Base-by-base conservation (phyloP, 2,329 filamentous ascomycete genomes). In the Diaporthe aspalathi region DNA sequence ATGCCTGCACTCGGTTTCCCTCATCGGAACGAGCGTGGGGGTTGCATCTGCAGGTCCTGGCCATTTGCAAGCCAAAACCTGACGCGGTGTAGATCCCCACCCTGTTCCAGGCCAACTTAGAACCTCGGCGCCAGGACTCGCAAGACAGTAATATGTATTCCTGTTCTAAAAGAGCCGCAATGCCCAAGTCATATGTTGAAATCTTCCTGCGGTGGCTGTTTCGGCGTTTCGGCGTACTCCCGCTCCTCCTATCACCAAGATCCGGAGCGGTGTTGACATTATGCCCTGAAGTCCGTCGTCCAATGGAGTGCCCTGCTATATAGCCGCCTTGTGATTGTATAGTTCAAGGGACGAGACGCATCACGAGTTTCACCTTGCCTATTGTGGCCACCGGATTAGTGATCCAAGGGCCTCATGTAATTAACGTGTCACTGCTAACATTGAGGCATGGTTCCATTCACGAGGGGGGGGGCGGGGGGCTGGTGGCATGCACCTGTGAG, bases 11-110 rank as follows among this genome's bases (percentile, higher is more conserved):
- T 38, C 60, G 60, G 29, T 35, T 50, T 38, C 14, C 60, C 60
- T 65, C 60, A 50, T 65, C 60, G 43, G 60, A 35, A 20, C 60
- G 45, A 35, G 60, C 60, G 60, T 65, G 60, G 60, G 60, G 60
- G 60, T 65, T 43, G 35, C 60, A 7, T 50, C 60, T 43, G 54
- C 35, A 60, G 35, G 54, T 43, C 54, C 35, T 54, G 40, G 17
- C 24, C 24, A 63, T 63, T 63, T 32, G 40, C 40, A 63, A 32
- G 43, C 43, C 57, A 17, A 27, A 38, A 63, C 60, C 27, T 38
- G 60, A 38, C 60, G 60, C 60, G 43, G 60, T 63, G 27, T 63
- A 35, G 43, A 63, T 63, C 43, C 29, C 60, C 43, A 63, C 60
- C 24, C 9, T 29, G 60, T 49, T 49, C 60, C 1, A 49, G 27